Conservation (phyloP, 2,329 filamentous ascomycete genomes). For the Alternaria gaisen region DNA sequence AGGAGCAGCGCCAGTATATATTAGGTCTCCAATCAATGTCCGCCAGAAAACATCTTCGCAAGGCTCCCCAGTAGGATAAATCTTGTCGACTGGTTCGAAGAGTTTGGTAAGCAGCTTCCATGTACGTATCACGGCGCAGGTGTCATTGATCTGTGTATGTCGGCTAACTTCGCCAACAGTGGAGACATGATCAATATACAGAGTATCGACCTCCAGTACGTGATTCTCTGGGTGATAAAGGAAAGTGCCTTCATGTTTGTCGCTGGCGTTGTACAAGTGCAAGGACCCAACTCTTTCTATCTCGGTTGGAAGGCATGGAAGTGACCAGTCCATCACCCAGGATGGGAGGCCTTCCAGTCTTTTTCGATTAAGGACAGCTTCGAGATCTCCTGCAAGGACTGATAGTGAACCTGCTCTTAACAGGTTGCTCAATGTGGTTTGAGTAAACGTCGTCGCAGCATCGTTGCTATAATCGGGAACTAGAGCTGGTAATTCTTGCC, state of each 20-base stretch:
- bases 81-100: not conserved
- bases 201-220: conserved; percentile 20
- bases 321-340: conserved; percentile 34
- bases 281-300: conserved; percentile 27
- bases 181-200: conserved; percentile 20
- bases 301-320: conserved; percentile 25
- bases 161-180: conserved; percentile 24
- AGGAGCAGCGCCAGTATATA: conserved; percentile 9
- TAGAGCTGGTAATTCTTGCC: conserved; percentile 19
- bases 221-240: not conserved
- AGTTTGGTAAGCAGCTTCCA: conserved; percentile 20
- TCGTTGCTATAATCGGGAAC: conserved; percentile 20
- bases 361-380: conserved; percentile 23
- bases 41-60: conserved; percentile 31
- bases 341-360: conserved; percentile 23
- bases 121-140: conserved; percentile 21
- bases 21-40: conserved; percentile 23
- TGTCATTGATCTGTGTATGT: conserved; percentile 32
- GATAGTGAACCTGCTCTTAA: conserved; percentile 16
- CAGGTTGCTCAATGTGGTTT: conserved; percentile 19
- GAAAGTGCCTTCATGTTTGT: conserved; percentile 8
- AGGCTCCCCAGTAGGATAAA: conserved; percentile 21
- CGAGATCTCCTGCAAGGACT: conserved; percentile 28
- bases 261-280: conserved; percentile 24
- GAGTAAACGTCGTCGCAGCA: conserved; percentile 7